Evolutionary conservation across 495 filamentous ascomycete genomes (phyloP).

Genomic region (Tuber calosporum): DNA sequence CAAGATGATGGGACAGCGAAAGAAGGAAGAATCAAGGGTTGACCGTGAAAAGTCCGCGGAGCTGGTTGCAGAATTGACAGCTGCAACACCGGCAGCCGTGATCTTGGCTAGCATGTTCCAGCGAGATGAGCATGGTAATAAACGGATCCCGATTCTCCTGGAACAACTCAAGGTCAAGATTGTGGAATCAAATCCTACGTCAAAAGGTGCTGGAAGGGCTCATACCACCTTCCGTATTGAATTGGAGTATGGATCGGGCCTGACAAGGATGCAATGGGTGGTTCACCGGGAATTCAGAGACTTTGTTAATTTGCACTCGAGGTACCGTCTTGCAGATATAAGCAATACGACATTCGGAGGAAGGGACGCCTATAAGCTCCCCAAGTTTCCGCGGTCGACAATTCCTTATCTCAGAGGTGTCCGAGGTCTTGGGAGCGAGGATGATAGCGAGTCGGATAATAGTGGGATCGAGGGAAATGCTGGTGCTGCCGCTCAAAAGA

Average conservation of each 20-base stretch:
- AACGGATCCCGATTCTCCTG: slow-evolving; percentile 83
- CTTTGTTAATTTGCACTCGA: slow-evolving; percentile 84
- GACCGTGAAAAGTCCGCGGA: slow-evolving; percentile 95
- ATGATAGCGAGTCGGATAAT: slow-evolving; percentile 62
- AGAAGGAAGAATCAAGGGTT: slow-evolving; percentile 71
- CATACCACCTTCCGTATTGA: slow-evolving; percentile 86
- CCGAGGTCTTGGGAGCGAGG: slow-evolving; percentile 72
- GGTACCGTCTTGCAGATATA: slow-evolving; percentile 76
- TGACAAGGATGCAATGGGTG: slow-evolving; percentile 95
- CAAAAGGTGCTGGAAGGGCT: slow-evolving; percentile 25
- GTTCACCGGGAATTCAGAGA: slow-evolving; percentile 80
- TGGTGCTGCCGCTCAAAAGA: slow-evolving; percentile 50
- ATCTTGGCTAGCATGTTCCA: slow-evolving; percentile 97
- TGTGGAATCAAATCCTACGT: slow-evolving; percentile 55
- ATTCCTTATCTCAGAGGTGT: slow-evolving; percentile 84
- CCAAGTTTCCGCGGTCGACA: slow-evolving; percentile 80
- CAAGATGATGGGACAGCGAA: slow-evolving; percentile 68
- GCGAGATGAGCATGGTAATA: slow-evolving; percentile 90
- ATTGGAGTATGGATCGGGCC: slow-evolving; percentile 89
- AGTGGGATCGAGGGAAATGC: slow-evolving; percentile 53
- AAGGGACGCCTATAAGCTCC: slow-evolving; percentile 53
- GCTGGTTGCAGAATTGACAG: slow-evolving; percentile 87
- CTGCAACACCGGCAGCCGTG: slow-evolving; percentile 80
- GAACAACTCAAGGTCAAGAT: slow-evolving; percentile 91
- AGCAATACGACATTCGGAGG: slow-evolving; percentile 54